These are phyloP conservation scores for Cyberlindnera samutprakarnensis DNA, from an alignment of 805 yeast genomes.

Conservation along the genomic window DNA sequence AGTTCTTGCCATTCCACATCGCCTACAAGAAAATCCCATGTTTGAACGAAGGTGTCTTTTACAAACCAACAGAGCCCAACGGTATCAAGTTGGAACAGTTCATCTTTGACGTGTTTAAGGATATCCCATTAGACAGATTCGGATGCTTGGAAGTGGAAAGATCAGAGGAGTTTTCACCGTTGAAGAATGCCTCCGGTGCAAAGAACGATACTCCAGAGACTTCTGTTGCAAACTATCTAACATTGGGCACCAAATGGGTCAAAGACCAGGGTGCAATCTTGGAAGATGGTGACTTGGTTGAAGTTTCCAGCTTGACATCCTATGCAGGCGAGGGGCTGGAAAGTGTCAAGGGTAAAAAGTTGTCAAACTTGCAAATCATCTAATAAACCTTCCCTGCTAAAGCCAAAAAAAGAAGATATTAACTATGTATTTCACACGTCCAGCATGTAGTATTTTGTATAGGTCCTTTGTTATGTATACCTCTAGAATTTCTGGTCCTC, in stretches of 20 bases:
- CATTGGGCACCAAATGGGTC: constrained; percentile 71
- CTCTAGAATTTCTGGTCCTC: too few relatives aligned
- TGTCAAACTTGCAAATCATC: constrained; percentile 22
- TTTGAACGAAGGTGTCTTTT: constrained; percentile 36
- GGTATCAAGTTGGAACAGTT: constrained; percentile 96
- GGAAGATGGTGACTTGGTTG: constrained; percentile 42
- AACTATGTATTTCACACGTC: too few relatives aligned
- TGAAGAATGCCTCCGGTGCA: constrained; percentile 87
- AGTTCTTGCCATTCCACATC: constrained; percentile 82
- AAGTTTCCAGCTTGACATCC: constrained; percentile 68
- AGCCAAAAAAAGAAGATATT: too few relatives aligned
- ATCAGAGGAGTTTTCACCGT: constrained; percentile 81
- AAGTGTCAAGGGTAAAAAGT: constrained; percentile 39
- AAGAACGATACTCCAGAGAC: constrained; percentile 79
- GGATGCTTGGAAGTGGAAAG: constrained; percentile 92
- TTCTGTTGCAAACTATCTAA: constrained; percentile 56
- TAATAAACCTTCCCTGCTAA: too few relatives aligned
- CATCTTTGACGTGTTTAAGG: constrained; percentile 91
- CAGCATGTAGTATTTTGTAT: constrained; percentile 3
- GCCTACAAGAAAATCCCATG: constrained; percentile 84
- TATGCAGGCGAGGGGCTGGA: constrained; percentile 71
- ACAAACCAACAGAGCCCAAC: constrained; percentile 69
- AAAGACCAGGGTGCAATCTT: constrained; percentile 59
- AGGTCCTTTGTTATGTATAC: too few relatives aligned
- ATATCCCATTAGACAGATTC: constrained; percentile 60